Conservation (phyloP, 2,329 filamentous ascomycete genomes). For the Fusarium mundagurra region DNA sequence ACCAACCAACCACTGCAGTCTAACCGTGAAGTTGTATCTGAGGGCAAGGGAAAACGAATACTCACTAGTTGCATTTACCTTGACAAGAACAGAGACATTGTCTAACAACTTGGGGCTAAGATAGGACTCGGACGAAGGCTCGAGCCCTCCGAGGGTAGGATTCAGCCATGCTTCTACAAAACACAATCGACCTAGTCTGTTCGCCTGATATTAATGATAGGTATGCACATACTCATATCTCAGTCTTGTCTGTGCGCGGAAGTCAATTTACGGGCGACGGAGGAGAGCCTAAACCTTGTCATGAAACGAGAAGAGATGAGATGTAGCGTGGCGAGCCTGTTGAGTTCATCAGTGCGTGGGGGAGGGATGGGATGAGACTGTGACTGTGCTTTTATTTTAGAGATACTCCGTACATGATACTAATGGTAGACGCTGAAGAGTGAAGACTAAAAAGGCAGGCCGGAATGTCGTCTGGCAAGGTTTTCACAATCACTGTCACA, state of each 20-base stretch:
- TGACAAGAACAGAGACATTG: not conserved
- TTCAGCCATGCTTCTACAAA: not conserved
- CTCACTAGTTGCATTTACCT: not conserved
- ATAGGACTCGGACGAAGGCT: not conserved
- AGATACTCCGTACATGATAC: not conserved
- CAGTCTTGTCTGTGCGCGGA: slow-evolving; percentile 35
- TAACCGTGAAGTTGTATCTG: not conserved
- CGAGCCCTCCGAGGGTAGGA: not conserved
- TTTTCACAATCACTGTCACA: slow-evolving; percentile 17
- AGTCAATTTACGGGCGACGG: slow-evolving; percentile 33
- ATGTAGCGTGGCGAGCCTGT: not conserved
- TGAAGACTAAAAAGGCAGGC: not conserved
- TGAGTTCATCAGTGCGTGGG: not conserved
- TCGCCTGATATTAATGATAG: not conserved
- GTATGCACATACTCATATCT: not conserved
- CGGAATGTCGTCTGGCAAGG: slow-evolving; percentile 1
- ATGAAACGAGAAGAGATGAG: not conserved
- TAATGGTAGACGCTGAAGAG: not conserved
- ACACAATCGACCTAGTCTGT: not conserved
- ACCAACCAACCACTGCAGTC: not conserved
- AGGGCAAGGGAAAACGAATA: not conserved
- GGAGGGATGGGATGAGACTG: not conserved
- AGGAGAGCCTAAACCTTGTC: slow-evolving; percentile 1
- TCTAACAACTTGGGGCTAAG: not conserved
- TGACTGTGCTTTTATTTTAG: not conserved